Conservation (phyloP, 2,329 filamentous ascomycete genomes). For the Amauroascus niger region DNA sequence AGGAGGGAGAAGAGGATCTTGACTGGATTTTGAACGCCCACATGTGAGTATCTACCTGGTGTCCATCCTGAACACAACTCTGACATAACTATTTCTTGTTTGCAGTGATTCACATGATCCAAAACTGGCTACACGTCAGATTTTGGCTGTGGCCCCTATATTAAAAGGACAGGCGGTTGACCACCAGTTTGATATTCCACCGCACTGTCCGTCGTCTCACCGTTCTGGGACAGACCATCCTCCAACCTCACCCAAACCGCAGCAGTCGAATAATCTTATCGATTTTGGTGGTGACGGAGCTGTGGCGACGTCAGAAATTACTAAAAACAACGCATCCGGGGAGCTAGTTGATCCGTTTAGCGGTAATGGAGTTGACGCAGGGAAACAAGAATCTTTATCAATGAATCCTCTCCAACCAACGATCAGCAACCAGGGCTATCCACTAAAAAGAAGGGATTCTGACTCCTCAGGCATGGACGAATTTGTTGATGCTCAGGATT, state of each 20-base stretch:
- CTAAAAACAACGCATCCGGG: neutral
- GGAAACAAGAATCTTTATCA: neutral
- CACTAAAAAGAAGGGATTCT: slow-evolving; percentile 32
- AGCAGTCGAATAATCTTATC: slow-evolving; percentile 8
- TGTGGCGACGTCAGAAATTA: neutral
- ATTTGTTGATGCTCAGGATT: slow-evolving; percentile 37
- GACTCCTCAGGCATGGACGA: slow-evolving; percentile 33
- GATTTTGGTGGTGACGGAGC: slow-evolving; percentile 13
- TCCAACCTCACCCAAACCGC: neutral
- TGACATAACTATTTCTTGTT: neutral
- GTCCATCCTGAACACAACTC: neutral
- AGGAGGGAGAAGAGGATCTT: slow-evolving; percentile 42
- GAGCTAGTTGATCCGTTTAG: slow-evolving; percentile 17
- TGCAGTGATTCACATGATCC: slow-evolving; percentile 54
- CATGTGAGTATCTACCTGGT: slow-evolving; percentile 50
- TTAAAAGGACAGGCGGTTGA: slow-evolving; percentile 60
- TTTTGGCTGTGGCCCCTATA: slow-evolving; percentile 77
- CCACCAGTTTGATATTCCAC: slow-evolving; percentile 49
- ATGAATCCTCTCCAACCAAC: slow-evolving; percentile 19
- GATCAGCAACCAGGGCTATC: slow-evolving; percentile 13
- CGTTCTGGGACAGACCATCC: slow-evolving; percentile 5
- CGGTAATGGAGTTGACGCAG: slow-evolving; percentile 9
- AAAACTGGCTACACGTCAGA: slow-evolving; percentile 65
- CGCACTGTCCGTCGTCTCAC: slow-evolving; percentile 26
- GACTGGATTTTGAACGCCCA: slow-evolving; percentile 26